These are phyloP conservation scores for Trichophyton mentagrophytes DNA, from an alignment of 2,329 filamentous ascomycete genomes.

Conservation along the genomic window DNA sequence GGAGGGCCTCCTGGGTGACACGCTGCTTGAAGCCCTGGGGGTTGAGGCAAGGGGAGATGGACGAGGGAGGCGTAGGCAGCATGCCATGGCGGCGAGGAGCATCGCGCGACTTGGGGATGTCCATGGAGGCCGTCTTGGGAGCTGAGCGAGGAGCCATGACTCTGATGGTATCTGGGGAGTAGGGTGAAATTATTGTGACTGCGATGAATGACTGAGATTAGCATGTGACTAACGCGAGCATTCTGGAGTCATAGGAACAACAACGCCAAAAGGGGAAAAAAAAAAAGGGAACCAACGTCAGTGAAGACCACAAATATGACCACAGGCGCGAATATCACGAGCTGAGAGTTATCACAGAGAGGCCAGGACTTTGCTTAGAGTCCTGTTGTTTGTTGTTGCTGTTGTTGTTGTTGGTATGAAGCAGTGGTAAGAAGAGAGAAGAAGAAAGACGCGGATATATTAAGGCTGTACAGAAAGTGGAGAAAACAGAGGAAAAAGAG, in stretches of 20 bases:
- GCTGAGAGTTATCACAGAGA: background rate
- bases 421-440: background rate
- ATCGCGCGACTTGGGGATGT: slow-evolving; percentile 36
- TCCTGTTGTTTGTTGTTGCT: background rate
- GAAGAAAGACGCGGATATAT: background rate
- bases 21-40: slow-evolving; percentile 67
- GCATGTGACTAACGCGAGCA: background rate
- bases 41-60: slow-evolving; percentile 76
- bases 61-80: slow-evolving; percentile 86
- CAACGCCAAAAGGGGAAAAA: background rate
- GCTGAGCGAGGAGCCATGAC: slow-evolving; percentile 34
- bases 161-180: background rate
- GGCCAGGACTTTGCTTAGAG: background rate
- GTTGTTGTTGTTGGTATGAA: background rate
- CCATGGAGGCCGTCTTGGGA: slow-evolving; percentile 38
- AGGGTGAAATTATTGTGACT: background rate
- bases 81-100: slow-evolving; percentile 24
- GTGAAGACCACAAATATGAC: slow-evolving; percentile 11
- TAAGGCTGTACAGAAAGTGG: no score
- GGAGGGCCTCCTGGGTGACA: slow-evolving; percentile 18
- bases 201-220: background rate
- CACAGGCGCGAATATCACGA: background rate
- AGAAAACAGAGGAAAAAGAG: no score
- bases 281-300: slow-evolving; percentile 9
- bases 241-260: no score